Base-by-base conservation (phyloP, 2,329 filamentous ascomycete genomes). In the Coniochaeta sp. region DNA sequence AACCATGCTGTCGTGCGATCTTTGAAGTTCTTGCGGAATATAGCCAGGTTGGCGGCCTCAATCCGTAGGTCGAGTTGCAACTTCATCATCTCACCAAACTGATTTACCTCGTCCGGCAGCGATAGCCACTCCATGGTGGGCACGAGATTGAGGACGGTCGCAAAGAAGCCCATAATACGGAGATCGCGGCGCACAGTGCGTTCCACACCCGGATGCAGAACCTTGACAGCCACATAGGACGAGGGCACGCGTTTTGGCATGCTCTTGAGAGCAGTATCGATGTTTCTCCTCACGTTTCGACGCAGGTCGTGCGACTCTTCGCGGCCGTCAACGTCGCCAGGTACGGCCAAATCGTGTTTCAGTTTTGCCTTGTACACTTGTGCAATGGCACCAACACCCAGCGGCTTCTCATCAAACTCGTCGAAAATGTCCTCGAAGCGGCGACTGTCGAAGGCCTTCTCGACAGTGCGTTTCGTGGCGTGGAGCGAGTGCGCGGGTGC, bases 1-100 rank as follows among this genome's bases (percentile, higher is more conserved):
- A 99, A 99, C 87, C 90, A 96, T n/a, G 92, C 93, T 0, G 93
- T 97, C 1, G 89, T 89, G 52, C 95, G 85, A 61, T 91, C 84
- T 67, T 89, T 90, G 79, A 99, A 99, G 71, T 97, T 91, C 67
- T 89, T 88, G 58, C 95, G 87, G 79, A 99, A 98, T 16, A 88
- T 86, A 24, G 88, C 87, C 3, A 99, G 79, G 68, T 99, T 99
- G 40, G 93, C 89, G 1, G 92, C 89, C 73, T 99, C 95, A 62
- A 98, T 98, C 58, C 95, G 89, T 38, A 99, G 81, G 73, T 99
- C 95, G 2, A 99, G 81, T 72, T 99, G 95, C n/a, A 98, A 79
- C 68, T 89, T 89, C 95, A 99, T 99, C 95, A 99, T 99, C 71
- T 96, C 90, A 26, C 93, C 93, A 70, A 99, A 99, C 69, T 98